phyloP scores from a whole-genome alignment of 169 alveolate genomes.

The Eimeria praecox region DNA sequence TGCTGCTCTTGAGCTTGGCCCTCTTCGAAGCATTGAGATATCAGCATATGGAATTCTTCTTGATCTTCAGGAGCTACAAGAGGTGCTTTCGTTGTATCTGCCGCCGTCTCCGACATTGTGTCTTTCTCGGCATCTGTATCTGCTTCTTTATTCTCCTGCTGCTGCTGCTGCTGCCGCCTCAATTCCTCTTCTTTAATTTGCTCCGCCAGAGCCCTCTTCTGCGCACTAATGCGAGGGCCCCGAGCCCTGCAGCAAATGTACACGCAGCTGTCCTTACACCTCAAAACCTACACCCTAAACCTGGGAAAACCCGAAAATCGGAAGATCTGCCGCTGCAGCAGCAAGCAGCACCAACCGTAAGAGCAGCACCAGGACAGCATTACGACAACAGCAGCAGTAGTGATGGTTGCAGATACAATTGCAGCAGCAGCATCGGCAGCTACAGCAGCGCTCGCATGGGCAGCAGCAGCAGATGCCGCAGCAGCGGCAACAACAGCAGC shows the following conservation, averaged over 20 bases:
- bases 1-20: neutral
- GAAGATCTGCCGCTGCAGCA: neutral
- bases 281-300: neutral
- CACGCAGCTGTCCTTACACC: neutral
- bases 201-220: conserved; percentile 30
- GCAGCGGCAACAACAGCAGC: neutral
- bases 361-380: neutral
- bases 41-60: neutral
- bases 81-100: neutral
- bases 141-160: neutral
- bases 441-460: neutral
- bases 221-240: conserved; percentile 27
- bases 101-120: neutral
- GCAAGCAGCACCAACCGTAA: neutral
- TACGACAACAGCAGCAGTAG: neutral
- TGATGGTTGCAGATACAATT: neutral
- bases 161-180: neutral
- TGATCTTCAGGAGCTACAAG: neutral
- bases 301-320: neutral
- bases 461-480: neutral
- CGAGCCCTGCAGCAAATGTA: conserved; percentile 48
- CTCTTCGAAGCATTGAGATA: neutral
- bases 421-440: neutral
- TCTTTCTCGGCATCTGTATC: neutral
- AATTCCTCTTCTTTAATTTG: neutral